A percentile compares a stretch with the other conserved stretches of the same genome.
Evolutionary conservation across 805 yeast genomes (phyloP).

Genomic region (Monosporozyma siamensis): DNA sequence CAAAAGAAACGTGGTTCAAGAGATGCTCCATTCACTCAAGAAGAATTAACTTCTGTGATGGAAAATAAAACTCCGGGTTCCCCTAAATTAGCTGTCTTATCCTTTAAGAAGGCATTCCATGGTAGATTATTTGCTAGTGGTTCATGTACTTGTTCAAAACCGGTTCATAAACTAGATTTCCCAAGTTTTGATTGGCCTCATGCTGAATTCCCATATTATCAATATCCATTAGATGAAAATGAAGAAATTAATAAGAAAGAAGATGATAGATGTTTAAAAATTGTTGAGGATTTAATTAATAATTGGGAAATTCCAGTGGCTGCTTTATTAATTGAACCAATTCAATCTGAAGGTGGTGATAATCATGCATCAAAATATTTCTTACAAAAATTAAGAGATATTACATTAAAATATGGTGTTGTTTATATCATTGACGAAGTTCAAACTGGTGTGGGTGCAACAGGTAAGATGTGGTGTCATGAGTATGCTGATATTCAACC

Average conservation of each 20-base stretch:
- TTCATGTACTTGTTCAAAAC: constrained; percentile 87
- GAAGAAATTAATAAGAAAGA: constrained; percentile 58
- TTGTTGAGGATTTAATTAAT: constrained; percentile 61
- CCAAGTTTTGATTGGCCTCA: constrained; percentile 97
- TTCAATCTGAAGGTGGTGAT: constrained; percentile 71
- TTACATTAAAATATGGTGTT: constrained; percentile 48
- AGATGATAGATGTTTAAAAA: constrained; percentile 71
- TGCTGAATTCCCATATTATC: constrained; percentile 79
- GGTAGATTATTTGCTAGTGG: constrained; percentile 91
- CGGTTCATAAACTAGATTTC: constrained; percentile 84
- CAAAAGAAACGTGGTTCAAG: constrained; percentile 56
- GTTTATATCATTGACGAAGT: constrained; percentile 64
- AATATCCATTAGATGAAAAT: constrained; percentile 71
- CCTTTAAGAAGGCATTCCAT: constrained; percentile 86
- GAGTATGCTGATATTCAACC: constrained; percentile 55
- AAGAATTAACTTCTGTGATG: constrained; percentile 71
- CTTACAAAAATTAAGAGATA: constrained; percentile 53
- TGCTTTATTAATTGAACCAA: constrained; percentile 83
- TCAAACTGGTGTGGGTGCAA: constrained; percentile 67
- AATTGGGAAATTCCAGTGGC: constrained; percentile 74
- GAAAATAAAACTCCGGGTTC: constrained; percentile 78
- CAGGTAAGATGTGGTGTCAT: constrained; percentile 67
- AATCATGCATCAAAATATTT: constrained; percentile 56
- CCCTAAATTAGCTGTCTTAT: constrained; percentile 75
- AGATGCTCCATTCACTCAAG: constrained; percentile 47